Evolutionary conservation across 2,329 filamentous ascomycete genomes (phyloP).

Genomic region (Helotiales sp.): DNA sequence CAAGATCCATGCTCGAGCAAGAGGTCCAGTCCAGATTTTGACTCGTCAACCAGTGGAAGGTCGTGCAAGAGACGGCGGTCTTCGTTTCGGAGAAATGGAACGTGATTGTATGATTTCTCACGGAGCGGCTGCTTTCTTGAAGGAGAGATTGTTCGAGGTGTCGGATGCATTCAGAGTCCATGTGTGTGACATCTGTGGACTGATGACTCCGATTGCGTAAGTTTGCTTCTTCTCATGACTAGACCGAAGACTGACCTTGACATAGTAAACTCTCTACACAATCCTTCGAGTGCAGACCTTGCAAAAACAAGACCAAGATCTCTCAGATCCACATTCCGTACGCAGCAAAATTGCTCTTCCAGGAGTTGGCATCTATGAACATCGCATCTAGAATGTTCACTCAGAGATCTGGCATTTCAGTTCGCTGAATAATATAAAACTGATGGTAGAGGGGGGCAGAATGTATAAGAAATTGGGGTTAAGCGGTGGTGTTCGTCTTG

Average conservation of each 20-base stretch:
- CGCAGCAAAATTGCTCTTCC: constrained; percentile 96
- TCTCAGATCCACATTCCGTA: constrained; percentile 98
- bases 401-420: constrained; percentile 72
- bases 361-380: constrained; percentile 97
- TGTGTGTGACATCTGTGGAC: constrained; percentile 95
- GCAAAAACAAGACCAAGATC: constrained; percentile 99
- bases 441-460: constrained; percentile 13
- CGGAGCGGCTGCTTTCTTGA: constrained; percentile 92
- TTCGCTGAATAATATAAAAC: constrained; percentile 56
- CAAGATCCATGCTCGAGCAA: constrained; percentile 98
- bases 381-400: constrained; percentile 98
- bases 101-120: constrained; percentile 99
- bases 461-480: constrained; percentile 13
- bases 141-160: constrained; percentile 95
- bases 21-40: constrained; percentile 95
- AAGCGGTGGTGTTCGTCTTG: constrained; percentile 21
- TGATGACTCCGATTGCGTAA: constrained; percentile 99
- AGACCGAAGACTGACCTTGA: constrained; percentile 36
- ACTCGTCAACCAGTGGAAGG: constrained; percentile 97
- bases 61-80: constrained; percentile 94
- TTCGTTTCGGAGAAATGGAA: constrained; percentile 99
- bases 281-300: constrained; percentile 93
- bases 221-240: constrained; percentile 42
- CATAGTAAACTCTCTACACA: constrained; percentile 87
- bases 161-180: constrained; percentile 98